Percentiles rank a stretch among this genome's conserved stretches.
These are phyloP conservation scores for Evansstolkia leycettana DNA, from an alignment of 495 filamentous ascomycete species.

Conservation along the genomic window DNA sequence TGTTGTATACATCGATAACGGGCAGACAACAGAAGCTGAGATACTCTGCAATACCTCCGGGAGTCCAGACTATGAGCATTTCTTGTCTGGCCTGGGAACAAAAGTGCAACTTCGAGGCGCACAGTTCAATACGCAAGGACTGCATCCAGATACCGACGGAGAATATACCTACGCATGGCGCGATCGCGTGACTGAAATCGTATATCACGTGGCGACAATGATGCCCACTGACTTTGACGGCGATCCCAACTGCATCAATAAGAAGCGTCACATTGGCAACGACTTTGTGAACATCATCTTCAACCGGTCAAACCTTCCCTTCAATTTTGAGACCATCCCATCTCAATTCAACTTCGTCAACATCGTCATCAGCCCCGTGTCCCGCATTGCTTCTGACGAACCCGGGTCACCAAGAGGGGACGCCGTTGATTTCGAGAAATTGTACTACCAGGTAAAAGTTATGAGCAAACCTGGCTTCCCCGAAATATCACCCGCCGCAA, in stretches of 20 bases:
- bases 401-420: conserved; percentile 10
- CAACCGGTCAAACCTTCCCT: conserved; percentile 82
- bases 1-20: conserved; percentile 79
- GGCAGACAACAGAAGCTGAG: conserved; percentile 66
- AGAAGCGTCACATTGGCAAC: conserved; percentile 94
- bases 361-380: conserved; percentile 87
- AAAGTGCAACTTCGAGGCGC: conserved; percentile 67
- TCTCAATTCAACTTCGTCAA: conserved; percentile 92
- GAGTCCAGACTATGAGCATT: conserved; percentile 72
- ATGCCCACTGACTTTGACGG: conserved; percentile 80
- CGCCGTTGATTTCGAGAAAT: conserved; percentile 24
- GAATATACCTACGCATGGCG: conserved; percentile 84
- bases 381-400: conserved; percentile 31
- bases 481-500: conserved; percentile 75
- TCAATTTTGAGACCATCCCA: conserved; percentile 83
- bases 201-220: conserved; percentile 90
- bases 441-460: conserved; percentile 75
- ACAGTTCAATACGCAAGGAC: conserved; percentile 83
- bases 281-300: conserved; percentile 98
- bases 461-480: conserved; percentile 78
- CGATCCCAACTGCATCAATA: conserved; percentile 64
- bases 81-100: conserved; percentile 68
- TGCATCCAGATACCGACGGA: conserved; percentile 79
- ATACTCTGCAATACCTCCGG: conserved; percentile 79
- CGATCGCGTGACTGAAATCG: conserved; percentile 85